phyloP scores from a whole-genome alignment of 2,329 filamentous ascomycete species.

The Sphaceloma murrayae region DNA sequence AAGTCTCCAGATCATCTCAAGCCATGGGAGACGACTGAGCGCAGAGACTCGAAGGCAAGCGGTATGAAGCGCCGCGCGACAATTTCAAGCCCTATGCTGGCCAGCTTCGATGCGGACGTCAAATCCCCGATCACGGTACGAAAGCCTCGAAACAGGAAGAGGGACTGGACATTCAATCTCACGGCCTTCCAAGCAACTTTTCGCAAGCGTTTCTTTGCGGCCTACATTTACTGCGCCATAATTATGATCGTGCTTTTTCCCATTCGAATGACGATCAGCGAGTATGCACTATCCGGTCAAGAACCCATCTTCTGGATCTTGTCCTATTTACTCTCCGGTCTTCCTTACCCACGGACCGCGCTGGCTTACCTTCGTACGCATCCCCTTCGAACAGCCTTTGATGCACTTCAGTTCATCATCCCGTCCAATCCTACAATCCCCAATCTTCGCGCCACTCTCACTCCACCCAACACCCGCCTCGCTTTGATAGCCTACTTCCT shows the following conservation, averaged over 20 bases:
- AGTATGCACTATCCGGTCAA: conserved; percentile 55
- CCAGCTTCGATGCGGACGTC: background rate
- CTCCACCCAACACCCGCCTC: conserved; percentile 73
- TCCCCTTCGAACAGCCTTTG: too few relatives aligned
- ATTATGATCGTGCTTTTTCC: conserved; percentile 57
- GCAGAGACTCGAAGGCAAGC: conserved; percentile 12
- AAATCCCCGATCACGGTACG: background rate
- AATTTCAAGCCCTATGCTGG: conserved; percentile 9
- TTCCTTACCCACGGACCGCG: too few relatives aligned
- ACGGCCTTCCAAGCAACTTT: conserved; percentile 66
- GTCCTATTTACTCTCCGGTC: conserved; percentile 76
- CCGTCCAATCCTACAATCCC: conserved; percentile 58
- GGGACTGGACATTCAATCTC: conserved; percentile 46
- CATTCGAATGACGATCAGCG: conserved; percentile 59
- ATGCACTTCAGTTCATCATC: too few relatives aligned
- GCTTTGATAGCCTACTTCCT: conserved; percentile 66
- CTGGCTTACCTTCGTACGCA: too few relatives aligned
- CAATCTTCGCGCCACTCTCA: conserved; percentile 54
- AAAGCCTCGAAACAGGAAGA: background rate
- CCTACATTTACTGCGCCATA: conserved; percentile 64
- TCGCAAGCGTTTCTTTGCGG: conserved; percentile 76
- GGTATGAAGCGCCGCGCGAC: conserved; percentile 1
- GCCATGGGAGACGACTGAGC: background rate
- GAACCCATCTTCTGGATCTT: conserved; percentile 92
- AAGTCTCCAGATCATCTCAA: background rate